These are phyloP conservation scores for Elongisporangium senticosum DNA, from an alignment of 352 stramenopile species.

Conservation along the genomic window DNA sequence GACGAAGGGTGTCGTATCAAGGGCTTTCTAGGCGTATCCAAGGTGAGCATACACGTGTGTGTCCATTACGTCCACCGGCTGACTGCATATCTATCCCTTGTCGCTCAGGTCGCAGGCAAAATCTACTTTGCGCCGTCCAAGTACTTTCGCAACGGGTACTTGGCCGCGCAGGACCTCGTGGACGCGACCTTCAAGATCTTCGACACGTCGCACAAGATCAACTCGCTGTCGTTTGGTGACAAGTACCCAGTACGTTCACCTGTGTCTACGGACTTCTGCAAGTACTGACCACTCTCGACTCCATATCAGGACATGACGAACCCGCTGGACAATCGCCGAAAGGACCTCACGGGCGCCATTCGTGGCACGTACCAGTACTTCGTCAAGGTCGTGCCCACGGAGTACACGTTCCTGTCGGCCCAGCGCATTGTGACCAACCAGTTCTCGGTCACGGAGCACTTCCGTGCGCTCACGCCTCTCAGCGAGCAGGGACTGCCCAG, in stretches of 20 bases:
- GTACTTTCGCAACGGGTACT: slow-evolving; percentile 77
- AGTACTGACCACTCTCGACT: background rate
- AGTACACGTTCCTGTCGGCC: slow-evolving; percentile 89
- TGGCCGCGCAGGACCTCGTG: slow-evolving; percentile 52
- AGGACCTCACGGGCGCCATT: slow-evolving; percentile 36
- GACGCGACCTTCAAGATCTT: slow-evolving; percentile 70
- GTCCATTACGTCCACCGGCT: background rate
- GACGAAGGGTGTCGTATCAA: slow-evolving; percentile 76
- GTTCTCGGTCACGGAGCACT: slow-evolving; percentile 98
- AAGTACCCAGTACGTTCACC: slow-evolving; percentile 51
- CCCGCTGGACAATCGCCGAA: slow-evolving; percentile 61
- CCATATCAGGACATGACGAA: slow-evolving; percentile 74
- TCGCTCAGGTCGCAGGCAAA: slow-evolving; percentile 54
- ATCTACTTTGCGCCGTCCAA: slow-evolving; percentile 82
- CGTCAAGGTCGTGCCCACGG: slow-evolving; percentile 93
- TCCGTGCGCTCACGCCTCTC: slow-evolving; percentile 82
- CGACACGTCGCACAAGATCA: slow-evolving; percentile 67
- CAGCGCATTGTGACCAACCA: slow-evolving; percentile 92
- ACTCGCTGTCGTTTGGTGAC: slow-evolving; percentile 67
- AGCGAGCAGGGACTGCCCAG: slow-evolving; percentile 80
- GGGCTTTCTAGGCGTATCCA: slow-evolving; percentile 65
- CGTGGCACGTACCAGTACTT: slow-evolving; percentile 84
- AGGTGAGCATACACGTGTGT: slow-evolving; percentile 24
- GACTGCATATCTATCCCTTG: background rate
- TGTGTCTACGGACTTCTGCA: background rate